Percentiles rank a stretch among this genome's conserved stretches.
phyloP scores from a whole-genome alignment of 2,329 filamentous ascomycete species.

The Nemania abortiva region DNA sequence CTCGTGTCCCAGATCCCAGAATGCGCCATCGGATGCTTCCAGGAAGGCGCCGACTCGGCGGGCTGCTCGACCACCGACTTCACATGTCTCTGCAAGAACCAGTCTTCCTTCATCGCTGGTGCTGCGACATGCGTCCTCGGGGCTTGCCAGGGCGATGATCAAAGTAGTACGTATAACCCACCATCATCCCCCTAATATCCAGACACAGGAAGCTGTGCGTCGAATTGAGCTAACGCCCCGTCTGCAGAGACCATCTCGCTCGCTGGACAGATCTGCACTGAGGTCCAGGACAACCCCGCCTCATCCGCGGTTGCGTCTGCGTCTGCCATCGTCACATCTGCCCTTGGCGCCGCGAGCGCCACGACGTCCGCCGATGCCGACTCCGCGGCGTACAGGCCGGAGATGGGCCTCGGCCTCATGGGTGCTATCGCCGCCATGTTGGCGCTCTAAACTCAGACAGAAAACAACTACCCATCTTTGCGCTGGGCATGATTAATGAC shows the following conservation, averaged over 20 bases:
- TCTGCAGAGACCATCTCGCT: slow-evolving; percentile 40
- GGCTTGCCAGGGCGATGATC: slow-evolving; percentile 42
- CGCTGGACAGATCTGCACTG: slow-evolving; percentile 48
- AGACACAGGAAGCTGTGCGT: too few relatives aligned
- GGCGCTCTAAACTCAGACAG: slow-evolving; percentile 41
- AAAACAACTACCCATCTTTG: neutral
- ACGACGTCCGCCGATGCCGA: slow-evolving; percentile 36
- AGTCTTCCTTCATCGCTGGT: slow-evolving; percentile 43
- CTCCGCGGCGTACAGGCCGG: slow-evolving; percentile 46
- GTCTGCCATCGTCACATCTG: slow-evolving; percentile 48
- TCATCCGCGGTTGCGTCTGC: slow-evolving; percentile 49
- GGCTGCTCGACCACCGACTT: slow-evolving; percentile 49
- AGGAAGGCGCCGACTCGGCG: slow-evolving; percentile 40
- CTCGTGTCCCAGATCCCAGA: slow-evolving; percentile 48
- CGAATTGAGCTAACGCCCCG: neutral
- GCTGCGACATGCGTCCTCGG: slow-evolving; percentile 43
- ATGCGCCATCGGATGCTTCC: slow-evolving; percentile 48
- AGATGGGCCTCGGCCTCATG: slow-evolving; percentile 47
- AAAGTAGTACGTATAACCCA: slow-evolving; percentile 43
- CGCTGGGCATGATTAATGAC: slow-evolving; percentile 19
- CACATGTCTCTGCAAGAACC: slow-evolving; percentile 47
- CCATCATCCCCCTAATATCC: neutral
- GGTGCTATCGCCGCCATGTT: slow-evolving; percentile 47
- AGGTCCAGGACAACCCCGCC: slow-evolving; percentile 42
- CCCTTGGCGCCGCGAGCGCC: slow-evolving; percentile 40